A percentile compares a stretch with the other conserved stretches of the same genome.
phyloP scores from a whole-genome alignment of 345 rosid species.

The Eutrema yunnanense region DNA sequence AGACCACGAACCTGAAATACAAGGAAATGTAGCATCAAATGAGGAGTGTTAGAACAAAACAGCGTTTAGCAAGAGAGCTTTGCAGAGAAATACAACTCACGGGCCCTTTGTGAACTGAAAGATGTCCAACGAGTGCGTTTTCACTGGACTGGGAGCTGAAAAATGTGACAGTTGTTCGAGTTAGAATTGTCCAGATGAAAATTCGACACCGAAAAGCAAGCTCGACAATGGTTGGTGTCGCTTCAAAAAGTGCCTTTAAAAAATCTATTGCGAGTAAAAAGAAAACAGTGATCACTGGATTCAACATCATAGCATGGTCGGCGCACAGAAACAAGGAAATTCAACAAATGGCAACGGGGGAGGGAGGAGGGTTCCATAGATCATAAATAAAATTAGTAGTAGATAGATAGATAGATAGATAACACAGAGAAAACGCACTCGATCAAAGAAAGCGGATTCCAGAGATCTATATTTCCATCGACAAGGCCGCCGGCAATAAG shows the following conservation, averaged over 20 bases:
- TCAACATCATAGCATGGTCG: neutral
- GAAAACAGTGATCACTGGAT: neutral
- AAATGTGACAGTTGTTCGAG: conserved; percentile 3
- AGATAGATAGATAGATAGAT: too few relatives aligned
- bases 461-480: conserved; percentile 80
- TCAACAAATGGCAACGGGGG: neutral
- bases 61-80: neutral
- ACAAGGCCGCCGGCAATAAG: conserved; percentile 95
- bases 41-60: neutral
- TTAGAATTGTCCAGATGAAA: conserved; percentile 7
- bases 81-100: conserved; percentile 45
- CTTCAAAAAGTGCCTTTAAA: neutral
- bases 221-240: neutral
- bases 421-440: conserved; percentile 35
- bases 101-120: conserved; percentile 84
- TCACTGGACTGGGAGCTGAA: conserved; percentile 63
- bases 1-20: conserved; percentile 90
- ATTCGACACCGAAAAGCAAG: neutral
- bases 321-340: neutral
- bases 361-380: too few relatives aligned
- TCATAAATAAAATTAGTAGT: too few relatives aligned
- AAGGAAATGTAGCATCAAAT: neutral
- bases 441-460: conserved; percentile 81
- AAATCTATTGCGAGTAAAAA: too few relatives aligned
- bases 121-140: conserved; percentile 62